phyloP scores from a whole-genome alignment of 1,139 yeast species.

The Lodderomyces orthopsilosis region DNA sequence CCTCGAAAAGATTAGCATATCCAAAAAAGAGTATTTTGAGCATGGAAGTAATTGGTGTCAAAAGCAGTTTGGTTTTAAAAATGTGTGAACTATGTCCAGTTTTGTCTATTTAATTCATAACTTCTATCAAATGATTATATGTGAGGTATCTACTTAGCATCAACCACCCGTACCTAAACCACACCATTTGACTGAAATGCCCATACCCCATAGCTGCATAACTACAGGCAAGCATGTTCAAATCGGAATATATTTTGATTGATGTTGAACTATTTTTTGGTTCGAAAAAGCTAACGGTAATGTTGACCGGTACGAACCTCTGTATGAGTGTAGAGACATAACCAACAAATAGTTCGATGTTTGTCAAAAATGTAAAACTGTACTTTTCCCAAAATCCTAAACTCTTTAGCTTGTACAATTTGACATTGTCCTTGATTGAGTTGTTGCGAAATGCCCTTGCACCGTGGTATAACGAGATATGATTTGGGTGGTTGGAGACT shows the following conservation, averaged over 20 bases:
- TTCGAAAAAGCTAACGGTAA: conserved; percentile 40
- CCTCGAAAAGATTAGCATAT: conserved; percentile 56
- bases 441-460: conserved; percentile 33
- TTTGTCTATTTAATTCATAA: conserved; percentile 3
- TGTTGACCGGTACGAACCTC: conserved; percentile 30
- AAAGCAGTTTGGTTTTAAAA: conserved; percentile 67
- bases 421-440: conserved; percentile 13
- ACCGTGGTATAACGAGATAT: conserved; percentile 63
- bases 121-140: conserved; percentile 59
- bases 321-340: conserved; percentile 32
- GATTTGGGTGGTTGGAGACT: conserved; percentile 85
- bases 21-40: conserved; percentile 79
- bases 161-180: conserved; percentile 95
- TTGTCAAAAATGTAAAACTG: conserved; percentile 48
- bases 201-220: conserved; percentile 79
- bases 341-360: conserved; percentile 40
- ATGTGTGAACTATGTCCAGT: conserved; percentile 18
- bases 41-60: conserved; percentile 83
- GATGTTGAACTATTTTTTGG: conserved; percentile 21
- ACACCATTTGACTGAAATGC: conserved; percentile 87
- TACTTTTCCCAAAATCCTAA: conserved; percentile 51
- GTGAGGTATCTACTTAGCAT: conserved; percentile 71
- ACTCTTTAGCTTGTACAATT: conserved; percentile 41
- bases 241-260: conserved; percentile 48
- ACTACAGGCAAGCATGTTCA: conserved; percentile 57